Evolutionary conservation across 2,329 filamentous ascomycete species (phyloP), one percentile per base, ranked within the genome.

Genomic region (Pseudocercospora cruenta): DNA sequence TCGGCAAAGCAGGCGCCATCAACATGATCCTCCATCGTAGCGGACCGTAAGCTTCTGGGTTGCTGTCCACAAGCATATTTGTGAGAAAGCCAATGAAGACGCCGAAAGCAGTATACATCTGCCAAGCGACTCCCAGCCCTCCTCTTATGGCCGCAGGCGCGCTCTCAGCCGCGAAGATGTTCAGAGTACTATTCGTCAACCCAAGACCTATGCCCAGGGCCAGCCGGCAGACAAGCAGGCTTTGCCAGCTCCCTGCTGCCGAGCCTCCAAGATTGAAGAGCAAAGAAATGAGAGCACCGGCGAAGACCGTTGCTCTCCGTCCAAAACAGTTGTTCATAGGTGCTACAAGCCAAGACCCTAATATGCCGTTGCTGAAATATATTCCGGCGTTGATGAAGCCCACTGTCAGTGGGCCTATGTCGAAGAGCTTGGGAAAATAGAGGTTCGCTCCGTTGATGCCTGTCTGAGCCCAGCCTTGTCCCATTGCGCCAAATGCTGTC

Each of bases 161-260:
- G n/a, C 72, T 75, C 64, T 79, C 79, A 5, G 78, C 77, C 1
- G 77, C 70, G 58, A 75, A 79, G 24, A 81, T 73, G 0, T 79
- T 79, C 0, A 82, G 78, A 4, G 80, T 82, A 19, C 55, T 63
- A 87, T 88, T 66, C 28, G 72, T 72, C 33, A 72, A 47, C 7
- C 73, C 73, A 43, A 75, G 65, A 1, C 74, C 74, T 45, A 94
- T 85, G 10, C 92, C 92, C 62, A 94, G 84, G 5, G 90, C 82
- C 62, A 94, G 83, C 43, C 92, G 87, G 60, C 87, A 88, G 51
- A 86, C 82, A 62, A 94, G 84, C 70, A 93, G 85, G 71, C 91
- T 85, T 75, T 82, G 83, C 90, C 91, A 94, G 24, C n/a, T 49
- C 16, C 43, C 85, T 16, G 83, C 82, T 16, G 86, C 72, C 0